Percentiles rank a stretch among this genome's conserved stretches.
phyloP scores from a whole-genome alignment of 352 stramenopile genomes.

The Phytophthora sansomeana region DNA sequence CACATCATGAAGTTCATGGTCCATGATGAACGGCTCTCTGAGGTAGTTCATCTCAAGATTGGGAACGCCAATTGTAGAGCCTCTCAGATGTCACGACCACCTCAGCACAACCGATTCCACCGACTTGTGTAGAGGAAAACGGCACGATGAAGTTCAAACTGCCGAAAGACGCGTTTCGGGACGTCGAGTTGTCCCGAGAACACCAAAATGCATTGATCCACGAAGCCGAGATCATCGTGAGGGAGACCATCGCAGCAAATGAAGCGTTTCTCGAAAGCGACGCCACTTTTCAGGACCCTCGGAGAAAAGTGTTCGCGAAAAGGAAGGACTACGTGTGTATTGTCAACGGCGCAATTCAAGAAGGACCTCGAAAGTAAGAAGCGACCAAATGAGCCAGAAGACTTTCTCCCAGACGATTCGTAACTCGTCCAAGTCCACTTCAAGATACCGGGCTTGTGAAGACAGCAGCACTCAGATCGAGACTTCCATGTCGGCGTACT shows the following conservation, averaged over 20 bases:
- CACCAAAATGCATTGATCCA: neutral
- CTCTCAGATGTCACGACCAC: too few species aligned
- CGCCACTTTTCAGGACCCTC: neutral
- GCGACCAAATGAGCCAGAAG: neutral
- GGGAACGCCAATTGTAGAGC: too few species aligned
- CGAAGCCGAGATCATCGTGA: neutral
- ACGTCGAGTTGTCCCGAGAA: neutral
- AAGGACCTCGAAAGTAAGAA: neutral
- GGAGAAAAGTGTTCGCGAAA: neutral
- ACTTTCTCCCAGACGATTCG: neutral
- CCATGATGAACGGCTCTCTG: too few species aligned
- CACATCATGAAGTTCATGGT: too few species aligned
- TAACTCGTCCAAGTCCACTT: neutral
- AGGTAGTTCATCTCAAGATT: too few species aligned
- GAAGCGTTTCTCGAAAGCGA: conserved; percentile 3
- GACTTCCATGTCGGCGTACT: conserved; percentile 14
- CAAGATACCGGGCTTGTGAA: neutral
- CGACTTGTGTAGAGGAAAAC: too few species aligned
- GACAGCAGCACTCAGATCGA: neutral
- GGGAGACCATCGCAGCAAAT: neutral
- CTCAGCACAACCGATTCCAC: too few species aligned
- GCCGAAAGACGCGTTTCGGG: conserved; percentile 1
- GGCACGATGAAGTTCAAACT: neutral
- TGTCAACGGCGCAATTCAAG: neutral
- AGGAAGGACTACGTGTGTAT: conserved; percentile 1